Conservation (phyloP, 2,329 filamentous ascomycete species). For the Daldinia sp. region DNA sequence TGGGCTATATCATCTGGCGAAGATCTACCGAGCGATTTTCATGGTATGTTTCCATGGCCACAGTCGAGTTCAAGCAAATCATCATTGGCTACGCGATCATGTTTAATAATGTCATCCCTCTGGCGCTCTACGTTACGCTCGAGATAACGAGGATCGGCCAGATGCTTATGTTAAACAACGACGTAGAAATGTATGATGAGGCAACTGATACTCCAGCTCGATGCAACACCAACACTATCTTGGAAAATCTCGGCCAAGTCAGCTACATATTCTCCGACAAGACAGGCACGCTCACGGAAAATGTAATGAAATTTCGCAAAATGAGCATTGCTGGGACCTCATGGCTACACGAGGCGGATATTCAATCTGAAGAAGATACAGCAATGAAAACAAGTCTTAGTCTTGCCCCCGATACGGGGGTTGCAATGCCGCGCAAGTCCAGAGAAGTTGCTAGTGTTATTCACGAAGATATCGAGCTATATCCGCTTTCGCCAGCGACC, state of each 20-base stretch:
- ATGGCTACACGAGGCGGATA: slow-evolving; percentile 85
- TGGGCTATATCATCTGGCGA: slow-evolving; percentile 85
- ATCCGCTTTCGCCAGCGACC: slow-evolving; percentile 45
- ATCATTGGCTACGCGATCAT: slow-evolving; percentile 94
- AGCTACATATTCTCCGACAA: slow-evolving; percentile 94
- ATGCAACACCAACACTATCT: slow-evolving; percentile 93
- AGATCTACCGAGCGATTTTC: slow-evolving; percentile 72
- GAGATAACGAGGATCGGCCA: slow-evolving; percentile 86
- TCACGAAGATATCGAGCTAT: slow-evolving; percentile 50
- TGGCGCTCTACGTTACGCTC: slow-evolving; percentile 90
- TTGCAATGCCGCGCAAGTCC: slow-evolving; percentile 39
- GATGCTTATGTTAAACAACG: slow-evolving; percentile 81
- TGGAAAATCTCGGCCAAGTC: slow-evolving; percentile 92
- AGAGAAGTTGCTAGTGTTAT: slow-evolving; percentile 46
- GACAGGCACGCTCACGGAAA: slow-evolving; percentile 93
- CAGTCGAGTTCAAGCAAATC: slow-evolving; percentile 82
- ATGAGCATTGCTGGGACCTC: slow-evolving; percentile 89
- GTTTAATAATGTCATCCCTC: slow-evolving; percentile 95
- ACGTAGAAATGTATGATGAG: slow-evolving; percentile 92
- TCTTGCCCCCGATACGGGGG: slow-evolving; percentile 16
- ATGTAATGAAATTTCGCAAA: slow-evolving; percentile 95
- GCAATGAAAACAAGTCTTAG: slow-evolving; percentile 1
- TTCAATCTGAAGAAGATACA: slow-evolving; percentile 52
- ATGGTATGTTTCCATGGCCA: slow-evolving; percentile 80
- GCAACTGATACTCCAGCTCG: slow-evolving; percentile 86